A percentile compares a stretch with the other conserved stretches of the same genome.
phyloP scores from a whole-genome alignment of 805 yeast species.

The Saccharomycopsis lassenensis region DNA sequence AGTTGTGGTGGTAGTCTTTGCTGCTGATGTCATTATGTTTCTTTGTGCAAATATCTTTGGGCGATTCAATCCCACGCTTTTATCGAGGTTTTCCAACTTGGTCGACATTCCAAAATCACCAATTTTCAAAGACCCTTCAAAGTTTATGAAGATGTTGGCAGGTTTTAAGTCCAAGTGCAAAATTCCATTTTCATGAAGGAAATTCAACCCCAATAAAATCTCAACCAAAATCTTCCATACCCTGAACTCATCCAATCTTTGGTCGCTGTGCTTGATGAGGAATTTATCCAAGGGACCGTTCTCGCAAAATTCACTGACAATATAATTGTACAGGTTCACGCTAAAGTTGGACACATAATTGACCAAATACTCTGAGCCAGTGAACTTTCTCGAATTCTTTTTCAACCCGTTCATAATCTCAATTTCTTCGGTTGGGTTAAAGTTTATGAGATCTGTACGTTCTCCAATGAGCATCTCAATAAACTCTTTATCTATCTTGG shows the following conservation, averaged over 20 bases:
- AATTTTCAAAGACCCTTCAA: slow-evolving; percentile 87
- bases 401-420: slow-evolving; percentile 27
- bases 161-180: slow-evolving; percentile 91
- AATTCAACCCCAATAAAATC: slow-evolving; percentile 68
- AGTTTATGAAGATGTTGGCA: slow-evolving; percentile 86
- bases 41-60: slow-evolving; percentile 3
- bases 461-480: slow-evolving; percentile 3
- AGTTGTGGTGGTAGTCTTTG: neutral
- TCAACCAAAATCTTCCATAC: slow-evolving; percentile 94
- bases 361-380: slow-evolving; percentile 16
- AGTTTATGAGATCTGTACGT: slow-evolving; percentile 4
- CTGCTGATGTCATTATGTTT: neutral
- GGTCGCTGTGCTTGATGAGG: slow-evolving; percentile 51
- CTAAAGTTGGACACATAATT: slow-evolving; percentile 15
- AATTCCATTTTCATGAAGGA: slow-evolving; percentile 63
- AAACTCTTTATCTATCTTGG: slow-evolving; percentile 7
- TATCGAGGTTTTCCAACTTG: slow-evolving; percentile 18
- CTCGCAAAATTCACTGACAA: slow-evolving; percentile 93
- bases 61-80: neutral
- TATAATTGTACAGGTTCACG: slow-evolving; percentile 32
- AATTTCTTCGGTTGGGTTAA: slow-evolving; percentile 23
- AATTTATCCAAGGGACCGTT: slow-evolving; percentile 84
- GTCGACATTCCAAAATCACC: slow-evolving; percentile 97
- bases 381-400: slow-evolving; percentile 6
- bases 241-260: slow-evolving; percentile 79